Conservation (phyloP, 2,329 filamentous ascomycete genomes). For the Calonectria hawksworthii region DNA sequence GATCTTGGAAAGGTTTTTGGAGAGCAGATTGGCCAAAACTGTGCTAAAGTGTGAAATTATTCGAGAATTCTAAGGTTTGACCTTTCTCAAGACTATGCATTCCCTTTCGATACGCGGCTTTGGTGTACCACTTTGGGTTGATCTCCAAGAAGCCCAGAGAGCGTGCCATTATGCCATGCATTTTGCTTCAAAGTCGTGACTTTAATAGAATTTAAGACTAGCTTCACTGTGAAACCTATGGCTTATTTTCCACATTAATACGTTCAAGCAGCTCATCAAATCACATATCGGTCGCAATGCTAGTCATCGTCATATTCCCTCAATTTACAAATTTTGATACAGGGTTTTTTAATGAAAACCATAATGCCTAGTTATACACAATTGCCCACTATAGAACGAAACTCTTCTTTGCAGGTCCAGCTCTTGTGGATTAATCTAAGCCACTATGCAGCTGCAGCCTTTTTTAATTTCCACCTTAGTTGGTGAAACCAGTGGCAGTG, state of each 20-base stretch:
- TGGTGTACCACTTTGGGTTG: too few species aligned
- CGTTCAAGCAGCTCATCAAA: not conserved
- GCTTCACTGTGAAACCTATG: not conserved
- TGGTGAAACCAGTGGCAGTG: slow-evolving; percentile 24
- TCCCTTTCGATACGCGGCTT: too few species aligned
- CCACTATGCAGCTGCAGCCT: not conserved
- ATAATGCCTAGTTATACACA: slow-evolving; percentile 5
- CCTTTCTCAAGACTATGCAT: too few species aligned
- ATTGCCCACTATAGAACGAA: not conserved
- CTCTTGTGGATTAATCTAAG: not conserved
- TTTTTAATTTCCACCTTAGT: not conserved
- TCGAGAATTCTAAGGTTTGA: too few species aligned
- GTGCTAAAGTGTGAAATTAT: too few species aligned
- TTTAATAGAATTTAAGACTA: not conserved
- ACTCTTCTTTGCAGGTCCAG: not conserved
- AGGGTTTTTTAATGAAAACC: not conserved
- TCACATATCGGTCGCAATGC: not conserved
- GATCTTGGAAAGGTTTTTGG: too few species aligned
- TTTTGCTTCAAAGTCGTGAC: not conserved
- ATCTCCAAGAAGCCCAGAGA: too few species aligned
- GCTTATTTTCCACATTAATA: not conserved
- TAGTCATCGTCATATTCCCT: not conserved
- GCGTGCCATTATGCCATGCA: not conserved
- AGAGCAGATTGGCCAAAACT: too few species aligned
- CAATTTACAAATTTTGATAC: not conserved